Conservation (phyloP, 495 filamentous ascomycete genomes). For the Talaromyces ruber region DNA sequence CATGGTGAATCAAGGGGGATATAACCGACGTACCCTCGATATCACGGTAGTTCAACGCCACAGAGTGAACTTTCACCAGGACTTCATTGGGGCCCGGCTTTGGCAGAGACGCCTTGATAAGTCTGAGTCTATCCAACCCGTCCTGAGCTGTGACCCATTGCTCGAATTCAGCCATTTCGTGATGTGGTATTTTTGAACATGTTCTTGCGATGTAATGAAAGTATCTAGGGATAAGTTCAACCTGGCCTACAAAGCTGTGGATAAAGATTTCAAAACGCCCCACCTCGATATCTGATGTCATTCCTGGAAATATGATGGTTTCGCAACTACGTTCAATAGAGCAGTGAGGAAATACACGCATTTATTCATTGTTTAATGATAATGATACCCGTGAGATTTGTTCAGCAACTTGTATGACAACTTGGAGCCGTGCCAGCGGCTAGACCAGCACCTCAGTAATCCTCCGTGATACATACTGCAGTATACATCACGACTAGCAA, state of each 20-base stretch:
- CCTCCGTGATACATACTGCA: not conserved
- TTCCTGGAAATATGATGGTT: not conserved
- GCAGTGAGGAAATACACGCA: not conserved
- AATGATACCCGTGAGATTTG: too few relatives aligned
- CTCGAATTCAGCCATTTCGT: slow-evolving; percentile 13
- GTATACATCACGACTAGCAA: not conserved
- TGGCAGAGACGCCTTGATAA: slow-evolving; percentile 31
- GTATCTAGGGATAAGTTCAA: not conserved
- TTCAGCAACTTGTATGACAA: not conserved
- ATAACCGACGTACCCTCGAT: slow-evolving; percentile 38
- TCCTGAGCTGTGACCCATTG: slow-evolving; percentile 42
- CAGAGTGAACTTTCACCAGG: slow-evolving; percentile 45
- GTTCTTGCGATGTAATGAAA: not conserved
- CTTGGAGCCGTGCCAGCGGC: not conserved
- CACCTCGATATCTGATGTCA: not conserved
- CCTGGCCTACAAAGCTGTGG: not conserved
- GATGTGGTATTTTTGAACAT: not conserved
- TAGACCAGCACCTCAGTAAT: not conserved
- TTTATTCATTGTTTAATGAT: not conserved
- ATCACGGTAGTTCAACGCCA: slow-evolving; percentile 53
- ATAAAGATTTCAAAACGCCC: not conserved
- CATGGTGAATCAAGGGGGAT: not conserved
- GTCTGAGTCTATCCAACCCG: slow-evolving; percentile 40
- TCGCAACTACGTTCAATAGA: not conserved
- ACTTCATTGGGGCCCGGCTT: slow-evolving; percentile 40